Evolutionary conservation across 2,329 filamentous ascomycete species (phyloP).

Genomic region (Plectosphaerella cucumerina): DNA sequence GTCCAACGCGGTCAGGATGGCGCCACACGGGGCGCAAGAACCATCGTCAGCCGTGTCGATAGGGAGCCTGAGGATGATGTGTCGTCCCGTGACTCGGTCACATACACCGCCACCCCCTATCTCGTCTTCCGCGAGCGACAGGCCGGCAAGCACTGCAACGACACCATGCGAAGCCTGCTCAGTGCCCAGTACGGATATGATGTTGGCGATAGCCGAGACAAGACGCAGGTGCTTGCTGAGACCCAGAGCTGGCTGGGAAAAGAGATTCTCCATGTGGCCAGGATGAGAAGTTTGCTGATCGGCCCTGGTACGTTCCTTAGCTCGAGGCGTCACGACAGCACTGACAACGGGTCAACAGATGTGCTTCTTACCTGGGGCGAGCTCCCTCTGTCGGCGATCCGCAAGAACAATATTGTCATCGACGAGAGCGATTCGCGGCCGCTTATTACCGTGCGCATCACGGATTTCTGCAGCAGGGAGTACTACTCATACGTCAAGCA

Average conservation of each 20-base stretch:
- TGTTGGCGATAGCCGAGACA: neutral
- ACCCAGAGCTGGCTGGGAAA: slow-evolving; percentile 2
- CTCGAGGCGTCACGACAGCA: neutral
- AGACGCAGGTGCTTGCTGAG: neutral
- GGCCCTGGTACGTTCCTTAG: neutral
- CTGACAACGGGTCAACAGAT: neutral
- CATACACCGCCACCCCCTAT: slow-evolving; percentile 2
- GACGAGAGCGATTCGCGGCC: neutral
- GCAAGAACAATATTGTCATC: slow-evolving; percentile 2
- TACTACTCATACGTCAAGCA: slow-evolving; percentile 1
- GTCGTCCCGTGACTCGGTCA: neutral
- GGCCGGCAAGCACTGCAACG: neutral
- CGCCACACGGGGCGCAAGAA: neutral
- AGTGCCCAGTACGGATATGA: neutral
- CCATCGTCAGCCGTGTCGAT: neutral
- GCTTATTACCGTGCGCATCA: neutral
- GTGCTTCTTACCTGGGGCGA: slow-evolving; percentile 1
- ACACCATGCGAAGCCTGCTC: neutral
- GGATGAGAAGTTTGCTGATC: neutral
- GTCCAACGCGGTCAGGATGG: neutral
- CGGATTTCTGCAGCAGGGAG: neutral
- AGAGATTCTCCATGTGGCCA: neutral
- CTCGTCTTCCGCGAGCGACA: neutral
- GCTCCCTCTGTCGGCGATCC: neutral
- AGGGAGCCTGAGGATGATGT: neutral